Base-by-base conservation (phyloP, 441 rosid species). In the Hura crepitans region DNA sequence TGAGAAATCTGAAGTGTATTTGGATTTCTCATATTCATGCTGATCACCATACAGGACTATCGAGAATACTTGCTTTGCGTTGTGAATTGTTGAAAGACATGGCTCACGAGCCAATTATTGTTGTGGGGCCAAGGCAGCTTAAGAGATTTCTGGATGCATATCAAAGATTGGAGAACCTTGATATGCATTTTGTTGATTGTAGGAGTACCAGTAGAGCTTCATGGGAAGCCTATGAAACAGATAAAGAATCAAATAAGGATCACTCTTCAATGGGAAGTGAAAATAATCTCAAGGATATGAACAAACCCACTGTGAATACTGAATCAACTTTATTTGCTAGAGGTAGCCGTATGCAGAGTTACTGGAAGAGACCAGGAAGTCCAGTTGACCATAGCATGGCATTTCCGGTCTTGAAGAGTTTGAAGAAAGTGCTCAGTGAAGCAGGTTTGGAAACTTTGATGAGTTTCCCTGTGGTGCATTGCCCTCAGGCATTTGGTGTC, bases 21-120 rank as follows among this genome's bases (percentile, higher is more conserved):
- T 94, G 98, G 97, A 89, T 94, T 72, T 94, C 98, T 73, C 98
- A 92, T 68, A 94, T 92, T 79, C 98, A 94, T 51, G 97, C 97
- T 0, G 98, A 94, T 79, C 97, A 94, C 83, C 98, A 94, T 51
- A 75, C 92, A 0, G 98, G 96, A 76, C 74, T 92, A 73, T 90
- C 97, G 6, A 87, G 97, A 79, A 81, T 94, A 53, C 88, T 94
- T 68, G 86, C 98, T 77, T 83, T 88, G 61, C 79, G 97, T 62
- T 82, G 91, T 63, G 83, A 87, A 77, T 78, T 94, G 69, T 77
- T 94, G 77, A 84, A 86, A 76, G 86, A 79, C 25, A 73, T 59
- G 46, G 73, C 85, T 65, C 97, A 88, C 51, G 97, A 94, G 47
- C 97, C 97, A 25, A 75, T 85, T 47, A 77, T 87, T 35, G 97